Evolutionary conservation across 257 asterid species (phyloP), one percentile per base, ranked within the genome.

Genomic region (Rauvolfia tetraphylla): DNA sequence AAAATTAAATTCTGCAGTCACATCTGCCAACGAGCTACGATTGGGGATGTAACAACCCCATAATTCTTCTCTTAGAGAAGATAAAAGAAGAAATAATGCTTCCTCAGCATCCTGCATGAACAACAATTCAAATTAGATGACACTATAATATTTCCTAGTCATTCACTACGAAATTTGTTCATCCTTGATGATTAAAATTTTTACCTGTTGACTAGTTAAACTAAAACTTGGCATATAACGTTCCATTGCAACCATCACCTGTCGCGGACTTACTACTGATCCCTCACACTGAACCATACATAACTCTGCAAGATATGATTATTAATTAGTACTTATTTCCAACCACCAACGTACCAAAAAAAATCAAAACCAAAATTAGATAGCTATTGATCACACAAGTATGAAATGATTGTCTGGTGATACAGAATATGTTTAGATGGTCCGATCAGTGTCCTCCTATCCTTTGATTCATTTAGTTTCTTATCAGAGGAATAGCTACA

Each of bases 101-200:
- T 95, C 99, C 87, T 95, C 99, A 7, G 99, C 98, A 81, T 95
- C 99, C 99, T 95, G 87, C 80, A 84, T 34, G 74, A 65, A 77
- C 44, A 85, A 38, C 61, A 78, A 73, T 72, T 39, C 70, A 61
- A 79, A 81, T 72, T n/a, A 36, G 31, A 36, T 66, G 17, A 62
- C 61, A 77, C 34, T 15, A 68, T 63, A 33, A 71, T 6, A 7
- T 39, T 34, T 27, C n/a, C 22, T n/a, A 4, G 7, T 10, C 10
- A 59, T 17, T 63, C 68, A 72, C 17, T 23, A 20, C 53, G 38
- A 22, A 70, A 33, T 31, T 41, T 22, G 23, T 73, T 22, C 34
- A 73, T 66, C 68, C 74, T 41, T 57, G 72, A 80, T 67, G 33
- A 79, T 31, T 73, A 34, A 72, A n/a, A 27, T 33, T 7, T 27